These are phyloP conservation scores for Sisymbrium irio DNA, from an alignment of 345 rosid species.

Conservation along the genomic window DNA sequence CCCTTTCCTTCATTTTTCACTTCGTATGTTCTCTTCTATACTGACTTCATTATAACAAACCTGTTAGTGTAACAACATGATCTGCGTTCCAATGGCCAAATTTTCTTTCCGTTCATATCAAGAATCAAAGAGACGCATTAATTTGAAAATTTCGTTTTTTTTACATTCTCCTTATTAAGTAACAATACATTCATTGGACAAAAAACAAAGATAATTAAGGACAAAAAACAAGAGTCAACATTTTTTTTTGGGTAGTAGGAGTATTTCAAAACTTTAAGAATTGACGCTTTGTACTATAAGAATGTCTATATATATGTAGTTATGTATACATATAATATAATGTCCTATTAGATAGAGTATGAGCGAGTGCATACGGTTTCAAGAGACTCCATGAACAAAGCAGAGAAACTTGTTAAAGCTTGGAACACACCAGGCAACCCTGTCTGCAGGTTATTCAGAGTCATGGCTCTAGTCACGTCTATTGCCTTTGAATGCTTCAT, in stretches of 20 bases:
- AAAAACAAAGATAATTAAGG: no score
- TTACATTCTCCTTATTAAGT: no score
- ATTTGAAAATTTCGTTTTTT: neutral
- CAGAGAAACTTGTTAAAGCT: constrained; percentile 83
- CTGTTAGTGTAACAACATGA: no score
- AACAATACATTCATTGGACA: no score
- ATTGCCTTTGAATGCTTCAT: constrained; percentile 77
- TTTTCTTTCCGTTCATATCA: neutral
- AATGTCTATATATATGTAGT: neutral
- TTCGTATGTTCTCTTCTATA: no score
- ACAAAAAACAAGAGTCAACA: neutral
- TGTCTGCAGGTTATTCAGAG: constrained; percentile 84
- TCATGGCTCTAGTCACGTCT: constrained; percentile 89
- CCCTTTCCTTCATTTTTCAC: neutral
- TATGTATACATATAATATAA: neutral
- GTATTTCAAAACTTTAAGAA: neutral
- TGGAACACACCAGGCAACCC: constrained; percentile 96
- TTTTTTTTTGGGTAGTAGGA: neutral
- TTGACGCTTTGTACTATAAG: neutral
- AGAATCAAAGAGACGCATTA: neutral
- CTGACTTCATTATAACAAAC: no score
- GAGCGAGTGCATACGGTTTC: constrained; percentile 67
- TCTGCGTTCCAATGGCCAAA: neutral
- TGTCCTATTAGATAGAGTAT: constrained; percentile 62
- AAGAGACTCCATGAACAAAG: constrained; percentile 65